phyloP scores from a whole-genome alignment of 2,329 filamentous ascomycete genomes.

The Boeremia lycopersici region DNA sequence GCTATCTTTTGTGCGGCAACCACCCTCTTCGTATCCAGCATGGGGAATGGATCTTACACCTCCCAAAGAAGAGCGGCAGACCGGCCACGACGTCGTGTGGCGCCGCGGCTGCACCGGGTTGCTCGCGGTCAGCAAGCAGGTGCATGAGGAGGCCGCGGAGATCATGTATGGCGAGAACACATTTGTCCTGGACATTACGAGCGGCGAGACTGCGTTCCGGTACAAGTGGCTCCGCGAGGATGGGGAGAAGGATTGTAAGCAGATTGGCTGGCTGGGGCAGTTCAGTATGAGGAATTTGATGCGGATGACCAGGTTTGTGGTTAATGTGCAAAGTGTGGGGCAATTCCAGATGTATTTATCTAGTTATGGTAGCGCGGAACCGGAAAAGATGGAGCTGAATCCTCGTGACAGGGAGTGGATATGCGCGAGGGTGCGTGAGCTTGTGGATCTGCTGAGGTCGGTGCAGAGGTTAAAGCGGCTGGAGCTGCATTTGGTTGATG shows the following conservation, averaged over 20 bases:
- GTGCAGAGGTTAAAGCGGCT: slow-evolving; percentile 33
- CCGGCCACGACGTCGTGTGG: slow-evolving; percentile 50
- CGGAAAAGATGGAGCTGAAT: no score
- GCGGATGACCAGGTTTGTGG: slow-evolving; percentile 49
- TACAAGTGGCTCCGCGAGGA: slow-evolving; percentile 53
- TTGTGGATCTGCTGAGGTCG: slow-evolving; percentile 47
- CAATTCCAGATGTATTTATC: no score
- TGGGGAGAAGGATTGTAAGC: slow-evolving; percentile 49
- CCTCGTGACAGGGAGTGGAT: slow-evolving; percentile 23
- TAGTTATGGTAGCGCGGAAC: no score
- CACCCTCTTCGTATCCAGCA: slow-evolving; percentile 22
- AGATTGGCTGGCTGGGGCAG: slow-evolving; percentile 50
- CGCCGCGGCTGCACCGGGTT: slow-evolving; percentile 49
- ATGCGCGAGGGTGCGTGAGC: slow-evolving; percentile 46
- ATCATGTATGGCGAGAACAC: slow-evolving; percentile 55
- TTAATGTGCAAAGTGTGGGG: slow-evolving; percentile 56
- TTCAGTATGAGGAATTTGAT: slow-evolving; percentile 51
- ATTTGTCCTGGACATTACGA: slow-evolving; percentile 55
- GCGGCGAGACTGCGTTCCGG: slow-evolving; percentile 51
- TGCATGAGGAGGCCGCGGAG: slow-evolving; percentile 54
- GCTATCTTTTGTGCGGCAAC: slow-evolving; percentile 38
- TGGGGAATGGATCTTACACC: slow-evolving; percentile 40
- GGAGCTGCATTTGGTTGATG: slow-evolving; percentile 41
- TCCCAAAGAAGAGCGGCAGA: slow-evolving; percentile 32
- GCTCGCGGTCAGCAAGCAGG: slow-evolving; percentile 48